Percentiles rank a stretch among this genome's conserved stretches.
Conservation (phyloP, 1,284 basidiomycete genomes). For the Ceraceosorus guamensis region DNA sequence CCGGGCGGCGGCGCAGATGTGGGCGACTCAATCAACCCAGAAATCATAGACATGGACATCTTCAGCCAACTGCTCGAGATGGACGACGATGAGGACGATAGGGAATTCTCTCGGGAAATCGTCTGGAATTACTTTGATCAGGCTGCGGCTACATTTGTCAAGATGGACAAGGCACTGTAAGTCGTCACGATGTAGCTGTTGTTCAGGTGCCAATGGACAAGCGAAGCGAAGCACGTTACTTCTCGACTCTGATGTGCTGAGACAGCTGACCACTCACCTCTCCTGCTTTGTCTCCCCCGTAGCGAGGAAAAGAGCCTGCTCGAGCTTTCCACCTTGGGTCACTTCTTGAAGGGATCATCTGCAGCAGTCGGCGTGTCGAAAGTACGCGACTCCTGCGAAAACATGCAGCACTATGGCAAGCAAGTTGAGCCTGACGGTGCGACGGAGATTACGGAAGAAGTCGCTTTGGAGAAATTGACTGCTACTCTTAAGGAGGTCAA, state of each 20-base stretch:
- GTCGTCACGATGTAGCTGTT: slow-evolving; percentile 34
- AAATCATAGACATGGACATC: slow-evolving; percentile 66
- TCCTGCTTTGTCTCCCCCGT: slow-evolving; percentile 2
- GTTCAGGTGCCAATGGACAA: too few species aligned
- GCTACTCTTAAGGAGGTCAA: slow-evolving; percentile 33
- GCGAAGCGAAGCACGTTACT: too few species aligned
- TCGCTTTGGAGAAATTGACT: slow-evolving; percentile 26
- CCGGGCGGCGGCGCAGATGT: too few species aligned
- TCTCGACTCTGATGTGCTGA: neutral
- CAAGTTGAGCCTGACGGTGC: slow-evolving; percentile 48
- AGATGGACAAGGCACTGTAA: slow-evolving; percentile 73
- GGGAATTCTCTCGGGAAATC: slow-evolving; percentile 71
- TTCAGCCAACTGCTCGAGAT: slow-evolving; percentile 81
- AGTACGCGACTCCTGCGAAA: slow-evolving; percentile 75
- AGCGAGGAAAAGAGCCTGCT: slow-evolving; percentile 59
- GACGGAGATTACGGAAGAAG: slow-evolving; percentile 21
- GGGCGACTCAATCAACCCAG: slow-evolving; percentile 14
- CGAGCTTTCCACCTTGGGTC: slow-evolving; percentile 68
- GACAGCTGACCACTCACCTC: neutral
- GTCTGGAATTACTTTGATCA: slow-evolving; percentile 67
- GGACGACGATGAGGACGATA: slow-evolving; percentile 65
- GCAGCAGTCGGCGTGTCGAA: slow-evolving; percentile 75
- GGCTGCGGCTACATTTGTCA: slow-evolving; percentile 60
- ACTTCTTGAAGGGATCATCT: slow-evolving; percentile 90
- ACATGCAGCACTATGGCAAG: slow-evolving; percentile 75